Evolutionary conservation across 2,329 filamentous ascomycete genomes (phyloP).

Genomic region (Fusarium oligoseptatum): DNA sequence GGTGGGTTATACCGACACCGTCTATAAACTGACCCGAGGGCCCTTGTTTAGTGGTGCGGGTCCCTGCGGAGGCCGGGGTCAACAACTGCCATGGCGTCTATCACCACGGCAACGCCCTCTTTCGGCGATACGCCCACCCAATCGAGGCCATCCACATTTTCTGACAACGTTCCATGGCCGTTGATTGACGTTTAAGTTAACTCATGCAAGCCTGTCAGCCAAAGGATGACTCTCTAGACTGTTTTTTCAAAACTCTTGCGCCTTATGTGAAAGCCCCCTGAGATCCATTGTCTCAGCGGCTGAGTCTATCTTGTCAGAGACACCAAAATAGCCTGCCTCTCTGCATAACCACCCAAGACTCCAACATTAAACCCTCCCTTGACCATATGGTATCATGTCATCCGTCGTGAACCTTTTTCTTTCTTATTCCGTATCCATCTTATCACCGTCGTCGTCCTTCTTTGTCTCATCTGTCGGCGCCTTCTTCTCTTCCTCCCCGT

Average conservation of each 20-base stretch:
- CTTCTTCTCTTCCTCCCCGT: slow-evolving; percentile 15
- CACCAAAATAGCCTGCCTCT: slow-evolving; percentile 5
- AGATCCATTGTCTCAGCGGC: background rate
- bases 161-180: background rate
- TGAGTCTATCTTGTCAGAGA: slow-evolving; percentile 2
- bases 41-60: slow-evolving; percentile 26
- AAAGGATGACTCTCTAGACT: background rate
- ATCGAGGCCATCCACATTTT: background rate
- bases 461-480: slow-evolving; percentile 38
- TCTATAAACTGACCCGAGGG: background rate
- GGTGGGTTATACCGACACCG: background rate
- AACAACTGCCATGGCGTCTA: slow-evolving; percentile 34
- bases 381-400: slow-evolving; percentile 21
- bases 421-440: slow-evolving; percentile 46
- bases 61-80: slow-evolving; percentile 21
- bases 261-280: background rate
- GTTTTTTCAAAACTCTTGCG: slow-evolving; percentile 2
- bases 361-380: slow-evolving; percentile 11
- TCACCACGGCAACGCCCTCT: slow-evolving; percentile 41
- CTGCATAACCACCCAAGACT: background rate
- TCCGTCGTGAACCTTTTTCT: slow-evolving; percentile 7
- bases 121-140: background rate
- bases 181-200: background rate
- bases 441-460: slow-evolving; percentile 33
- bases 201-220: slow-evolving; percentile 1